Conservation (phyloP, 116 monocot species). For the Iris pallida region DNA sequence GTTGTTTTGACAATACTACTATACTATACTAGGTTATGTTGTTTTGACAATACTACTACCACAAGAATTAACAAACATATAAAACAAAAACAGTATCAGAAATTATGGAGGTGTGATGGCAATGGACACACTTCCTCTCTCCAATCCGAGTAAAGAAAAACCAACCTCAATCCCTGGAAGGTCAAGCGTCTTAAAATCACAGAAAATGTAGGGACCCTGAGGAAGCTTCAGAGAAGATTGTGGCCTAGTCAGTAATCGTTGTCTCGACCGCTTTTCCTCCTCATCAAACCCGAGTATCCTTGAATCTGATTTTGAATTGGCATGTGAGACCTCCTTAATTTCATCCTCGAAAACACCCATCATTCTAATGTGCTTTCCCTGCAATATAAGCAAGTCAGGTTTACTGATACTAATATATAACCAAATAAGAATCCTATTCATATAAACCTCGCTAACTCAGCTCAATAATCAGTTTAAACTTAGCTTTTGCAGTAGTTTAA, state of each 20-base stretch:
- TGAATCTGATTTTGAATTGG: slow-evolving; percentile 41
- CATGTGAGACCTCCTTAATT: slow-evolving; percentile 76
- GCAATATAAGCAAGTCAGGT: slow-evolving; percentile 4
- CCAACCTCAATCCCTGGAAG: slow-evolving; percentile 90
- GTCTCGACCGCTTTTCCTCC: slow-evolving; percentile 72
- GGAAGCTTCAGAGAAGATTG: slow-evolving; percentile 61
- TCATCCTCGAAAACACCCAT: slow-evolving; percentile 84
- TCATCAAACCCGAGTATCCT: slow-evolving; percentile 95
- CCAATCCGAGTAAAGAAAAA: not conserved
- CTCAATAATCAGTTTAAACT: too few relatives aligned
- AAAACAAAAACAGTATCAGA: too few relatives aligned
- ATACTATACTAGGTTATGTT: too few relatives aligned
- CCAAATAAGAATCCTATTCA: too few relatives aligned
- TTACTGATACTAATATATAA: too few relatives aligned
- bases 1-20: too few relatives aligned
- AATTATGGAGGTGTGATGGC: too few relatives aligned
- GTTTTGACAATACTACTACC: too few relatives aligned
- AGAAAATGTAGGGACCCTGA: slow-evolving; percentile 72
- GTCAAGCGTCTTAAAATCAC: slow-evolving; percentile 74
- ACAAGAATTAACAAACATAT: too few relatives aligned
- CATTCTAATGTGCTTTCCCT: slow-evolving; percentile 91
- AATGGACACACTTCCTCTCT: too few relatives aligned
- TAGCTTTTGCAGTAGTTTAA: too few relatives aligned
- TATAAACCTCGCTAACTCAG: too few relatives aligned
- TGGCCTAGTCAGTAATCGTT: slow-evolving; percentile 24